A percentile compares a stretch with the other conserved stretches of the same genome.
Conservation (phyloP, 495 filamentous ascomycete genomes). For the Neurospora sp. region DNA sequence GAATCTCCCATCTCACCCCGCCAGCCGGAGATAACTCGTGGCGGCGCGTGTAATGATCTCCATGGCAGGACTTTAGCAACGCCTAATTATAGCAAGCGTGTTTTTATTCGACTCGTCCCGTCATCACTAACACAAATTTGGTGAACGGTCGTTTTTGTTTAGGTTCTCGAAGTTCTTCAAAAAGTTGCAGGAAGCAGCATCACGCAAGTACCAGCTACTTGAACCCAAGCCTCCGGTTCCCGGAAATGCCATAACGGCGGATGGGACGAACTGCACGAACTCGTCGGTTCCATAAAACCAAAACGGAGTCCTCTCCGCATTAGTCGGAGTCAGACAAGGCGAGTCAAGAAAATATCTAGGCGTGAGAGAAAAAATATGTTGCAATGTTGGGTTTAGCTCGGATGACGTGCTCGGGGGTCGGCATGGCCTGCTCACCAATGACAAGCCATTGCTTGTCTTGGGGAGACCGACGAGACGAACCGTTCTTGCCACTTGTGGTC, state of each 20-base stretch:
- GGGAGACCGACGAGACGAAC: neutral
- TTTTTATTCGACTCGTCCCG: neutral
- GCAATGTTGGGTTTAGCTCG: slow-evolving; percentile 22
- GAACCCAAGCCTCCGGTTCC: neutral
- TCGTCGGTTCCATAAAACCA: neutral
- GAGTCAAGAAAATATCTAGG: neutral
- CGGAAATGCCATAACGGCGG: neutral
- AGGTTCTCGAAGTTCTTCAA: neutral
- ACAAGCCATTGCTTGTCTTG: neutral
- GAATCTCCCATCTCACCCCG: neutral
- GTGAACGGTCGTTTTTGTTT: neutral
- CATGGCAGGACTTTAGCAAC: neutral
- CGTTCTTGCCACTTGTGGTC: neutral
- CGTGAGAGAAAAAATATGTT: neutral
- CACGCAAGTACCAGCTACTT: neutral
- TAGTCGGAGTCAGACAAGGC: neutral
- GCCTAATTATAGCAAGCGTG: neutral
- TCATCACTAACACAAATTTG: neutral
- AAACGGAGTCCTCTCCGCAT: neutral
- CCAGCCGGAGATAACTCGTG: neutral
- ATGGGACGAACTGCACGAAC: neutral
- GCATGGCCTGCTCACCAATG: neutral
- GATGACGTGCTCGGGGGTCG: slow-evolving; percentile 35
- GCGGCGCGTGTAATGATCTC: neutral
- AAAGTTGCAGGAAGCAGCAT: neutral